These are phyloP conservation scores for Cucurbita ficifolia DNA, from an alignment of 306 rosid species.

Conservation along the genomic window DNA sequence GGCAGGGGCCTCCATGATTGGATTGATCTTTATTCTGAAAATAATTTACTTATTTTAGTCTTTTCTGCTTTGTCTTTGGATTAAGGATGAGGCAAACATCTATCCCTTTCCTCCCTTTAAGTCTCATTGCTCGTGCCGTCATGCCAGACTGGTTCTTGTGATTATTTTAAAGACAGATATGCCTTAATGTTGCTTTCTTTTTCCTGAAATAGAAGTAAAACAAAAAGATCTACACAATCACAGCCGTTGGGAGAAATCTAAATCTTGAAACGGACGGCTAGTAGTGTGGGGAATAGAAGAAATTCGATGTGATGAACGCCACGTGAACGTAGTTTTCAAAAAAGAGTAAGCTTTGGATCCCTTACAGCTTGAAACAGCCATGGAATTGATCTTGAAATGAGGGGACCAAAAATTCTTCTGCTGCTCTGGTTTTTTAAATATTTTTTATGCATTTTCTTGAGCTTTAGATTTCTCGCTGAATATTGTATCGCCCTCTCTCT, in stretches of 20 bases:
- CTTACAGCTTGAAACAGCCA: slow-evolving; percentile 8
- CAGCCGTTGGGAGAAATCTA: background rate
- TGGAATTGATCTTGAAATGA: background rate
- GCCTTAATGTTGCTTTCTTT: background rate
- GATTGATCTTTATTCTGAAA: background rate
- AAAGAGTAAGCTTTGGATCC: background rate
- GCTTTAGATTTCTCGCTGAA: background rate
- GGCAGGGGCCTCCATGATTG: slow-evolving; percentile 2
- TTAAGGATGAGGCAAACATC: background rate
- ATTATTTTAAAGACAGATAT: background rate
- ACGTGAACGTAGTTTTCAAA: background rate
- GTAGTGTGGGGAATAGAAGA: background rate
- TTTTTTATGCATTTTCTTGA: background rate
- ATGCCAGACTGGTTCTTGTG: slow-evolving; percentile 8
- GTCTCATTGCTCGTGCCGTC: background rate
- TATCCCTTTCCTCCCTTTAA: background rate
- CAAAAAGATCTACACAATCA: background rate
- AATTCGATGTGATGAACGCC: background rate
- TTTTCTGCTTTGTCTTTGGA: background rate
- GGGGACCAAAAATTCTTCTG: background rate
- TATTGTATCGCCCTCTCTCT: background rate
- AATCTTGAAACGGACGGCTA: background rate
- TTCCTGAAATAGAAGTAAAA: background rate
- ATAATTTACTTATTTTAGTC: background rate
- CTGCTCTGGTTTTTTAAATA: background rate